phyloP scores from a whole-genome alignment of 331 rosid species.

The Quercus phellos region DNA sequence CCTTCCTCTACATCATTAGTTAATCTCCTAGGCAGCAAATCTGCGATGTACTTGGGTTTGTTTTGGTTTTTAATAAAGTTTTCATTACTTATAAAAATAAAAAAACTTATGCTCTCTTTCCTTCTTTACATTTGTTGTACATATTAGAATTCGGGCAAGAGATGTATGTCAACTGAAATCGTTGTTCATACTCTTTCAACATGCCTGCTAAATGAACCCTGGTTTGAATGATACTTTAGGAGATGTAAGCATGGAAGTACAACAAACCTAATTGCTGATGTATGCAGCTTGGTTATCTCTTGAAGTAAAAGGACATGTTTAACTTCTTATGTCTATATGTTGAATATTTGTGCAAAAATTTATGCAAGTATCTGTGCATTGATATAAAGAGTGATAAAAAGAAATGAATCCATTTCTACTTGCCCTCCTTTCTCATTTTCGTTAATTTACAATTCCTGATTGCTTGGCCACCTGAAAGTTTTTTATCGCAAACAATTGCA shows the following conservation, averaged over 20 bases:
- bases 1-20: neutral
- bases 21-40: neutral
- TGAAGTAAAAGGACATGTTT: neutral
- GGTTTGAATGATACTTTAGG: neutral
- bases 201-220: neutral
- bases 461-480: constrained; percentile 19
- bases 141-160: neutral
- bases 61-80: no score
- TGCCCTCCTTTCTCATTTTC: constrained; percentile 12
- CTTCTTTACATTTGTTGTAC: neutral
- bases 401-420: neutral
- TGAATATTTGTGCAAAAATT: neutral
- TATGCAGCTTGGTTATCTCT: neutral
- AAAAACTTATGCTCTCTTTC: neutral
- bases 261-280: neutral
- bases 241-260: neutral
- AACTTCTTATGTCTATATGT: neutral
- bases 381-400: neutral
- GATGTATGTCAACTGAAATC: neutral
- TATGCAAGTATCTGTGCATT: neutral
- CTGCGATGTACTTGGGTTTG: neutral
- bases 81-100: no score
- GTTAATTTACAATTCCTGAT: neutral
- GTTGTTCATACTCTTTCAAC: neutral
- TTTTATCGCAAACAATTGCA: constrained; percentile 6